These are phyloP conservation scores for Lactarius vividus DNA, from an alignment of 768 basidiomycete species.

Conservation along the genomic window DNA sequence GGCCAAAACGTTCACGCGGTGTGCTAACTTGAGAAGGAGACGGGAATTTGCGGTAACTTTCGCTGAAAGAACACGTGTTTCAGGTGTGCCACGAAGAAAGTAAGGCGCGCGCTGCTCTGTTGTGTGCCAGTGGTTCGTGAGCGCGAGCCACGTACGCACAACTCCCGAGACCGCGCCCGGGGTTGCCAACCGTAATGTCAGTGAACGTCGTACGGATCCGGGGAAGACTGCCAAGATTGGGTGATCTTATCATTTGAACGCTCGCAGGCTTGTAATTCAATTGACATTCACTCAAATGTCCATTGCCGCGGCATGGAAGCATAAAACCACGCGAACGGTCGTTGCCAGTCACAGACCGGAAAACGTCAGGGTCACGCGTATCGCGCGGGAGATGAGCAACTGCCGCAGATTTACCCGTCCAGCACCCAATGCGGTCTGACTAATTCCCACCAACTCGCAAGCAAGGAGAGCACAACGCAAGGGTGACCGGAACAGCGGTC, in stretches of 20 bases:
- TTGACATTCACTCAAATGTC: not conserved
- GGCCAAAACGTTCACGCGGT: constrained; percentile 23
- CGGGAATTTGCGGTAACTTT: constrained; percentile 15
- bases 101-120: not conserved
- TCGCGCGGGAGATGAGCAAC: constrained; percentile 1
- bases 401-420: not conserved
- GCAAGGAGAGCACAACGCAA: not conserved
- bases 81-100: constrained; percentile 17
- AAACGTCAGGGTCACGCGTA: not conserved
- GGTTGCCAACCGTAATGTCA: not conserved
- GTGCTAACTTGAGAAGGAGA: constrained; percentile 21
- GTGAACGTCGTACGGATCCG: not conserved
- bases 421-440: not conserved
- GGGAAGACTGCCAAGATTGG: not conserved
- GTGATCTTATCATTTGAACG: not conserved
- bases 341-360: not conserved
- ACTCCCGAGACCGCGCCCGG: not conserved
- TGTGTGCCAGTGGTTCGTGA: not conserved
- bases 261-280: not conserved
- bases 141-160: not conserved
- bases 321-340: not conserved
- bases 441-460: not conserved
- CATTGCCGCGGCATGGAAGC: constrained; percentile 5
- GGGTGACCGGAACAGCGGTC: not conserved
- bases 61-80: constrained; percentile 3